Evolutionary conservation across 495 filamentous ascomycete genomes (phyloP), one percentile per base, ranked within the genome.

Genomic region (Neurospora sp.): DNA sequence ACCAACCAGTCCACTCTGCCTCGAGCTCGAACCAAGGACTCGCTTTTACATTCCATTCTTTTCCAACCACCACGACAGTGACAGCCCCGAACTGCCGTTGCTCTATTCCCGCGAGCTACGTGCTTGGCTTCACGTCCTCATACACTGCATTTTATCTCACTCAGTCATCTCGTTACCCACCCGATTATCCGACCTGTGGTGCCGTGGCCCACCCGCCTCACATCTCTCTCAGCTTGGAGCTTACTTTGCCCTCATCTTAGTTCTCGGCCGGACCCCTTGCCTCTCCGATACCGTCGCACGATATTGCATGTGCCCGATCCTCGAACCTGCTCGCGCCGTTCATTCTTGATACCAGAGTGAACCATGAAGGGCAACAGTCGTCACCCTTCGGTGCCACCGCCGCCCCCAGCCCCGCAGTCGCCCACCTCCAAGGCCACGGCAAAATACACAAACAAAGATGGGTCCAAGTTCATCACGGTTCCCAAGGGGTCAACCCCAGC

Each of bases 381-480:
- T 77, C 84, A 84, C 70, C 80, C 84, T 66, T 79, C 83, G 71
- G 75, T 79, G 70, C 80, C 84, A 72, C 76, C 79, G 39, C 74
- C 79, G 69, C 72, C 76, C 72, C 75, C 79, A 18, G 77, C 83
- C 62, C 76, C 81, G 11, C 79, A 80, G 41, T 83, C 83, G 40
- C 83, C 85, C 7, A 79, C 77, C 44, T 74, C 83, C 23, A 87
- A 86, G 77, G 72, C 78, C 72, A 87, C 87, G 9, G 85, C 87
- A 1, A 89, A 88, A 71, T 89, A 89, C 76, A 87, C 87, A 40
- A 91, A 90, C 79, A 91, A 90, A 78, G 89, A 91, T 83, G 89
- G 89, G 49, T 90, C 89, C 39, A 90, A 91, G 82, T 88, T 87
- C 79, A 91, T 91, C 76, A 90, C 88, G 41, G 87, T 91, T 71